Evolutionary conservation across 768 basidiomycete species (phyloP), one percentile per base, ranked within the genome.

Genomic region (Boletus rubescentipes): DNA sequence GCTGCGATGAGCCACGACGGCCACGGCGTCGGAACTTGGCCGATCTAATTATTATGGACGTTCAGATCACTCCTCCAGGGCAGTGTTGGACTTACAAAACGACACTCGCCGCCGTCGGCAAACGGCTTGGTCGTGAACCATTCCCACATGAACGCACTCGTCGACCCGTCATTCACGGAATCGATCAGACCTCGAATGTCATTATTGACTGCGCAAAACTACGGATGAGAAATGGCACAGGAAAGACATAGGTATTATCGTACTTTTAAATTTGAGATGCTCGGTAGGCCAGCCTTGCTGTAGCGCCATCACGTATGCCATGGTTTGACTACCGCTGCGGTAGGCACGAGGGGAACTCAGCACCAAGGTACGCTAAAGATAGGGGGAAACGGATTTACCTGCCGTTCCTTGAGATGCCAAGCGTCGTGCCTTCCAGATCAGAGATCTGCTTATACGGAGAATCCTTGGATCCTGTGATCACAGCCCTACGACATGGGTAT

Each of bases 1-100:
- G 92, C 92, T 23, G 91, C 95, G 64, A 98, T 91, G 53, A 91
- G 74, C 96, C 96, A 99, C 0, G 93, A 95, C 14, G 94, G 91
- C 96, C 96, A 99, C 0, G 96, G 96, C 0, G 95, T 98, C 35
- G 86, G 86, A 6, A 92, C 86, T 9, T 87, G 85, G 14, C 89
- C 88, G 58, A 93, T 91, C 89, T 92, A 26, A 26, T 26, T 26
- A n/a, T n/a, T n/a, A n/a, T n/a, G n/a, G 26, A 26, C 6, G 26
- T 6, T 26, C 6, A 6, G 6, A 26, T 26, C 26, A 26, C 4
- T 26, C 26, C 26, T 26, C 26, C 4, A 26, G 26, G 34, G 18
- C 16, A 16, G 39, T 29, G n/a, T 16, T 11, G 18, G 30, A 77
- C 91, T 68, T 68, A 95, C 93, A 72, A 94, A 93, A 12, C 89